A percentile compares a stretch with the other conserved stretches of the same genome.
Evolutionary conservation across 768 basidiomycete species (phyloP).

Genomic region (Solioccasus polychromus): DNA sequence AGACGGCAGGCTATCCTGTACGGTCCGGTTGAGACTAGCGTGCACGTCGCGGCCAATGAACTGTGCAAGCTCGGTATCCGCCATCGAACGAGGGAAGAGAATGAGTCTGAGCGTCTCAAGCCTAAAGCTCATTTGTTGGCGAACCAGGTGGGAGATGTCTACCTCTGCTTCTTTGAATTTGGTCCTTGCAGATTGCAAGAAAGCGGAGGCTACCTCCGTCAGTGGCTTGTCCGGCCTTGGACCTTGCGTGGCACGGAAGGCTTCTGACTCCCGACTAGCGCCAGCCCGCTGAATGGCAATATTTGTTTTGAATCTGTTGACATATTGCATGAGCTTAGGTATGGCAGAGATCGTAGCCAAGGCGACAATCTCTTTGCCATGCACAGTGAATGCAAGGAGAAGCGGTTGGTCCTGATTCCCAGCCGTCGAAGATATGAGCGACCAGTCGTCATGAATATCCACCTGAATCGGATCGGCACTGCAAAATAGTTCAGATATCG

Average conservation of each 20-base stretch:
- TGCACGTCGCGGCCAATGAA: constrained; percentile 66
- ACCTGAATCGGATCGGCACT: constrained; percentile 80
- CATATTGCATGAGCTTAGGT: constrained; percentile 72
- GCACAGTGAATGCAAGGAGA: constrained; percentile 71
- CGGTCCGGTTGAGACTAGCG: constrained; percentile 66
- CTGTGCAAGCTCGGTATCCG: constrained; percentile 73
- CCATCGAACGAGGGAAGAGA: constrained; percentile 77
- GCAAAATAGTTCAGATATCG: constrained; percentile 5
- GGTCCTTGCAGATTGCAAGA: constrained; percentile 70
- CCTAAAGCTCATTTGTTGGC: constrained; percentile 71
- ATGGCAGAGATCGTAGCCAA: constrained; percentile 72
- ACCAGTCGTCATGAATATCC: constrained; percentile 82
- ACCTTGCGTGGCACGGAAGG: constrained; percentile 68
- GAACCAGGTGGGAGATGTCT: constrained; percentile 57
- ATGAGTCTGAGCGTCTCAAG: constrained; percentile 64
- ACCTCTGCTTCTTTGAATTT: constrained; percentile 68
- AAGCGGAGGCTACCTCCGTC: constrained; percentile 82
- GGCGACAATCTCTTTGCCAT: constrained; percentile 63
- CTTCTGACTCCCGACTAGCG: constrained; percentile 74
- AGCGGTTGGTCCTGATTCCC: constrained; percentile 50
- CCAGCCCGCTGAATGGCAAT: constrained; percentile 71
- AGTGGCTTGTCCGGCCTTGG: constrained; percentile 78
- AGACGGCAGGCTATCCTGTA: constrained; percentile 48
- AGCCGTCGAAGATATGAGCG: constrained; percentile 40
- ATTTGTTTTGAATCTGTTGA: constrained; percentile 70